Conservation (phyloP, 371 early-diverging fungal species). For the Blastocladiella emersonii region DNA sequence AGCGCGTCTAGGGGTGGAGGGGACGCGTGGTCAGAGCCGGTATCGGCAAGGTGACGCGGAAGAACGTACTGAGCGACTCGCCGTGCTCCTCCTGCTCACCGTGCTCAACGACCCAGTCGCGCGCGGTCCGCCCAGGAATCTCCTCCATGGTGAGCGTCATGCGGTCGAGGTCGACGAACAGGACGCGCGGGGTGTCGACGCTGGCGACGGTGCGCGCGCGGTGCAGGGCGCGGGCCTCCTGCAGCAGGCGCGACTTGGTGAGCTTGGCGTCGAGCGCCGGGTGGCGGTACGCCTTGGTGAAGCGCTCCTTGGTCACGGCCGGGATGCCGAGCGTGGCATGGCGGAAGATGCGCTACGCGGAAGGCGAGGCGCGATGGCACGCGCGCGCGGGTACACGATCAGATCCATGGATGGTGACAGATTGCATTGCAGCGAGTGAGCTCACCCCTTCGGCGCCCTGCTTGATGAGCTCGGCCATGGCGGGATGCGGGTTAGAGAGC, state of each 20-base stretch:
- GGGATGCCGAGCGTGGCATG: constrained; percentile 26
- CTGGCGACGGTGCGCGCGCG: constrained; percentile 47
- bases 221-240: constrained; percentile 67
- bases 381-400: background rate
- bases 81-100: constrained; percentile 12
- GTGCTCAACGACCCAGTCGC: constrained; percentile 34
- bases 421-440: background rate
- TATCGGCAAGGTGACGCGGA: too few relatives aligned
- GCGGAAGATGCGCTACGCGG: constrained; percentile 31
- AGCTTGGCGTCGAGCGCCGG: constrained; percentile 74
- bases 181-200: constrained; percentile 68
- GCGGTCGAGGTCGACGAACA: constrained; percentile 52
- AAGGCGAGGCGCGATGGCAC: background rate
- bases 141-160: constrained; percentile 75
- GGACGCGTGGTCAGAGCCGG: background rate
- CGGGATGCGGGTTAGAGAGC: too few relatives aligned
- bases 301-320: constrained; percentile 68
- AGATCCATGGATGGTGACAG: background rate
- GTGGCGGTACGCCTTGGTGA: constrained; percentile 81
- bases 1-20: constrained; percentile 1
- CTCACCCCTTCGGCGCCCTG: constrained; percentile 32
- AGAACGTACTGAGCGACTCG: too few relatives aligned
- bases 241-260: constrained; percentile 49
- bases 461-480: constrained; percentile 16
- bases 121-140: constrained; percentile 57